Evolutionary conservation across 768 basidiomycete genomes (phyloP).

Genomic region (Boletales sp.): DNA sequence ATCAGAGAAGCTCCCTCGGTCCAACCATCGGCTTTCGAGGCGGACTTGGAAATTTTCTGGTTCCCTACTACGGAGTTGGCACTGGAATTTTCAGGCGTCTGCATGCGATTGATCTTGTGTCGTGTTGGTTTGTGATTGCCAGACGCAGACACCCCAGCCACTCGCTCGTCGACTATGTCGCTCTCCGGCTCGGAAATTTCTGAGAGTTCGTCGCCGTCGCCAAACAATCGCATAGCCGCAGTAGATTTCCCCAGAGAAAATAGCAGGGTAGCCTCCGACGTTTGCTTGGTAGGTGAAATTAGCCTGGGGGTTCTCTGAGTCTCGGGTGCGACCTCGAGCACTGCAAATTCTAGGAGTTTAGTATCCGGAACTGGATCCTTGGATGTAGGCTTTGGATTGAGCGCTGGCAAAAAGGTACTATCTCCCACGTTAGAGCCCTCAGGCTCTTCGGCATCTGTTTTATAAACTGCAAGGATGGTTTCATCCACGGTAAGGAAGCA

Average conservation of each 20-base stretch:
- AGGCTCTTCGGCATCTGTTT: constrained; percentile 23
- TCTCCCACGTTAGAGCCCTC: neutral
- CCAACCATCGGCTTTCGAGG: neutral
- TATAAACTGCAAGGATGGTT: constrained; percentile 20
- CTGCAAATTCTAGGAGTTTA: neutral
- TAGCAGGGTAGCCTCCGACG: neutral
- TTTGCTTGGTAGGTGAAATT: neutral
- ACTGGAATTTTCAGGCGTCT: constrained; percentile 11
- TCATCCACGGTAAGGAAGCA: neutral
- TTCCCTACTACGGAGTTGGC: neutral
- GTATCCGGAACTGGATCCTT: neutral
- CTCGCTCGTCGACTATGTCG: neutral
- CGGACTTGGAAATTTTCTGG: neutral
- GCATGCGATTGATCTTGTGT: neutral
- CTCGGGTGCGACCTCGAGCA: neutral
- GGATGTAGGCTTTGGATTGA: neutral
- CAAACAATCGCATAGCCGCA: constrained; percentile 6
- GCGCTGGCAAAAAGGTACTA: neutral
- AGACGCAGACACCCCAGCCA: neutral
- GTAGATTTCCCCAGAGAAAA: constrained; percentile 1
- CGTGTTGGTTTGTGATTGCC: neutral
- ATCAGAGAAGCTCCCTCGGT: constrained; percentile 5
- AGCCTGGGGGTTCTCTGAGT: neutral
- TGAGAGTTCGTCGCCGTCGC: constrained; percentile 25
- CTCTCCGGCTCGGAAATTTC: constrained; percentile 29